Evolutionary conservation across 2,329 filamentous ascomycete species (phyloP), one percentile per base, ranked within the genome.

Genomic region (Xylaria arbuscula): DNA sequence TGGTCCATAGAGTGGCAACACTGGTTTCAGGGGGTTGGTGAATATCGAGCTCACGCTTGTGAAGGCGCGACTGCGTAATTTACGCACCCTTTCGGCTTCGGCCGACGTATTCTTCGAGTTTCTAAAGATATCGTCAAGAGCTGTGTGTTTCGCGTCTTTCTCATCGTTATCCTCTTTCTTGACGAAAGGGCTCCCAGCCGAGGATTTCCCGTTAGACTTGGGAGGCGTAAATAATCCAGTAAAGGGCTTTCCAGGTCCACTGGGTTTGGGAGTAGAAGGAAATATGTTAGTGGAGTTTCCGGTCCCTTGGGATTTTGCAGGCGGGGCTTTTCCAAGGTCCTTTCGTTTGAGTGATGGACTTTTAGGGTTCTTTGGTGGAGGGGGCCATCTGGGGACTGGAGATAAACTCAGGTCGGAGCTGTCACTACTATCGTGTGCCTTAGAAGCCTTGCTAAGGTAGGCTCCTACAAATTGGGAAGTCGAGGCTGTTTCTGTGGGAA

Each of bases 1-100:
- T 28, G 77, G 77, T 5, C 76, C 80, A 40, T 80, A 75, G 58
- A 80, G 74, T 1, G 82, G 80, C 45, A 83, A 75, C 10, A 72
- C 73, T 1, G 80, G 80, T 58, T 78, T 76, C 15, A 72, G 62
- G 13, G 76, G 74, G 60, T 77, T 77, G 10, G 72, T 69, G 62
- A 78, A 80, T n/a, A 80, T 69, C 54, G 72, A 76, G 11, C 70
- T 72, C 11, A 71, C 69, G n/a, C 70, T 68, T 40, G 72, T 72
- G 65, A 76, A 81, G 28, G 77, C 75, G 42, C 69, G 69, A 28
- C 79, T 72, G 15, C 81, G 78, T 54, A 78, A 62, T 7, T 22
- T 22, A 40, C 70, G 67, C 19, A 22, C 40, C 42, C 68, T 60
- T 28, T 22, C 24, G 1, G 66, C 69, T 22, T 64, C 57, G 8